Percentiles rank a stretch among this genome's conserved stretches.
Conservation (phyloP, 2,329 filamentous ascomycete genomes). For the Fusarium fracticaudum region DNA sequence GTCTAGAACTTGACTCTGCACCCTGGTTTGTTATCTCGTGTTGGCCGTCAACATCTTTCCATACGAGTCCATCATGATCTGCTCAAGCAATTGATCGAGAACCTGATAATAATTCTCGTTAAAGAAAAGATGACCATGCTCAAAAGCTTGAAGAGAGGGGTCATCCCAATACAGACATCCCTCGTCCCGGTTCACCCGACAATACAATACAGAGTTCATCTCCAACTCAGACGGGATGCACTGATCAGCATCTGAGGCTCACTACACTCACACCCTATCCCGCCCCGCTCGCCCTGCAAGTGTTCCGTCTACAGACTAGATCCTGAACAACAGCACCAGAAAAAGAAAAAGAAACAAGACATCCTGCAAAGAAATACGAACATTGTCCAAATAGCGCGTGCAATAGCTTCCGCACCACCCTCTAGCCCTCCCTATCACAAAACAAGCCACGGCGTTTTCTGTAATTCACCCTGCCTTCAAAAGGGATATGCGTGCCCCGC, state of each 20-base stretch:
- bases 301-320: neutral
- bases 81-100: neutral
- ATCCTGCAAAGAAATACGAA: constrained; percentile 12
- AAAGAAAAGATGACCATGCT: neutral
- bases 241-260: neutral
- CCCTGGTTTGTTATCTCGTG: neutral
- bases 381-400: neutral
- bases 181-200: constrained; percentile 19
- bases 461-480: neutral
- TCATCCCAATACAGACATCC: neutral
- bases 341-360: neutral
- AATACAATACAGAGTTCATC: constrained; percentile 12
- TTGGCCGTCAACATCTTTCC: neutral
- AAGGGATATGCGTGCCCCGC: constrained; percentile 14
- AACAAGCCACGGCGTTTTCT: constrained; percentile 10
- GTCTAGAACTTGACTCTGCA: neutral
- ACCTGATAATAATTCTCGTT: neutral
- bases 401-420: neutral
- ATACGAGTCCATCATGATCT: neutral
- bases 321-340: neutral
- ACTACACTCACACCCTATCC: constrained; percentile 13
- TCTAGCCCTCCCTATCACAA: constrained; percentile 6
- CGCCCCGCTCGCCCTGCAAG: neutral
- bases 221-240: neutral
- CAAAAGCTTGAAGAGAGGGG: neutral